Percentiles rank a stretch among this genome's conserved stretches.
Evolutionary conservation across 2,329 filamentous ascomycete species (phyloP).

Genomic region (Ascocoryne sarcoides): DNA sequence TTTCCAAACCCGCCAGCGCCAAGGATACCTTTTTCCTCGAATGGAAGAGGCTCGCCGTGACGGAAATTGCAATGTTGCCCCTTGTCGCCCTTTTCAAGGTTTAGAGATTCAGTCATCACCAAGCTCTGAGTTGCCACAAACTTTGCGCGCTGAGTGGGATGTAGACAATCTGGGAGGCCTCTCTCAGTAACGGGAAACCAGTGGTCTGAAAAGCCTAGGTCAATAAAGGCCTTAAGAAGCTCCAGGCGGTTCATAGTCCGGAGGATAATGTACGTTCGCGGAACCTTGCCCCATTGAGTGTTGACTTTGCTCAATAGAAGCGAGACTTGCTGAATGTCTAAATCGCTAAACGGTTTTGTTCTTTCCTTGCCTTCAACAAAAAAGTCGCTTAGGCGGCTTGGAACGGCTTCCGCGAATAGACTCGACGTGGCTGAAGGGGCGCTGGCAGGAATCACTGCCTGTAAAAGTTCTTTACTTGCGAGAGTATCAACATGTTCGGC

Average conservation of each 20-base stretch:
- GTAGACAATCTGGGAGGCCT: too few relatives aligned
- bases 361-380: too few relatives aligned
- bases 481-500: neutral
- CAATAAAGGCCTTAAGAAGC: constrained; percentile 19
- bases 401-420: too few relatives aligned
- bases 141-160: too few relatives aligned
- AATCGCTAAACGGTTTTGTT: too few relatives aligned
- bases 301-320: too few relatives aligned
- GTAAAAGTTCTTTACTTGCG: too few relatives aligned
- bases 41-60: constrained; percentile 18
- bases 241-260: constrained; percentile 19
- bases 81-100: constrained; percentile 19
- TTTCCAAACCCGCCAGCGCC: constrained; percentile 21
- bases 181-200: constrained; percentile 23
- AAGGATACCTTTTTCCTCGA: constrained; percentile 16
- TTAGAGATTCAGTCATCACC: constrained; percentile 22
- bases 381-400: too few relatives aligned
- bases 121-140: constrained; percentile 21
- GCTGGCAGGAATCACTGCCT: too few relatives aligned
- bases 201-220: constrained; percentile 20
- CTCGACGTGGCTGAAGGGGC: too few relatives aligned
- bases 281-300: too few relatives aligned
- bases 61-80: constrained; percentile 25
- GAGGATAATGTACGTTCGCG: constrained; percentile 26
- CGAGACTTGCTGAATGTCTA: too few relatives aligned